Evolutionary conservation across 2,329 filamentous ascomycete species (phyloP), one percentile per base, ranked within the genome.

Genomic region (Didymella keratinophila): DNA sequence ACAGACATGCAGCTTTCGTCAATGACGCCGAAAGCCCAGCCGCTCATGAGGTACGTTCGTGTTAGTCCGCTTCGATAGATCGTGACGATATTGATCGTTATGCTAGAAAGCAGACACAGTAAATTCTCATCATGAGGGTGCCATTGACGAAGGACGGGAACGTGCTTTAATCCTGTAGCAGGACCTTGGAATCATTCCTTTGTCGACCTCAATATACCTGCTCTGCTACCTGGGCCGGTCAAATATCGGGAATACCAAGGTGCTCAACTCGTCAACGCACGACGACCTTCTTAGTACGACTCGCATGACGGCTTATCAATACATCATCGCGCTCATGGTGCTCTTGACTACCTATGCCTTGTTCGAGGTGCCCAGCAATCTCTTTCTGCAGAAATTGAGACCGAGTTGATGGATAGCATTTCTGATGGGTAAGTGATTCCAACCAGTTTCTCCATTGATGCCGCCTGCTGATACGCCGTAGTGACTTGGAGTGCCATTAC

Each of bases 351-450:
- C 45, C 8, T 48, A 48, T n/a, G 27, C 20, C 1, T 9, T 48
- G 7, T 48, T 48, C 6, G 45, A 48, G 20, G 20, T 37, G 11
- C 45, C 30, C 11, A 48, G 45, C 32, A 48, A 37, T 41, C 23
- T 25, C 34, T 32, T 32, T 6, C 14, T 49, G 9, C 36, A 49
- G 10, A 39, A 10, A 3, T 27, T 36, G 14, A 48, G 20, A 7
- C 45, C 45, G 21, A 36, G 45, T 25, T 20, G 30, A 20, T 48
- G 32, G 20, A 36, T 48, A 10, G 30, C 45, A 3, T 48, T 36
- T 21, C 5, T 36, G 16, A 34, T 48, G 30, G 27, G 43, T 45
- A 12, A 18, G 36, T 20, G 30, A 4, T 2, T 32, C 12, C 30
- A 32, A 4, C 12, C 12, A 2, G 20, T 14, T 1, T 23, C 10